Base-by-base conservation (phyloP, 2,329 filamentous ascomycete species). In the Amauroascus niger region DNA sequence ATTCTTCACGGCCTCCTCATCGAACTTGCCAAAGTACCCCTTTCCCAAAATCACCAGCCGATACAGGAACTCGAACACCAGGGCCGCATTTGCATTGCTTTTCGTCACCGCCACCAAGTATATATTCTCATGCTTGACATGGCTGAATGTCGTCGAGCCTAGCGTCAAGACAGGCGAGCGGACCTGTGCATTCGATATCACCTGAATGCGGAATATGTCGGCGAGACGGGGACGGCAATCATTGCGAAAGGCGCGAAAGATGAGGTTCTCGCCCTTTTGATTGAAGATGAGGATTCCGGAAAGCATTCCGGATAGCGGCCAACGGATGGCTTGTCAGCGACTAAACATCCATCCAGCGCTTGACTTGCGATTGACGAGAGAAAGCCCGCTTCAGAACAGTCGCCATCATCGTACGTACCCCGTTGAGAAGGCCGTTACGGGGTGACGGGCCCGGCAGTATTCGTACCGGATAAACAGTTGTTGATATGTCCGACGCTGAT, bases 121-220 rank as follows among this genome's bases (percentile, higher is more conserved):
- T 68, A 98, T 96, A 70, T 98, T 98, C 69, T 98, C 93, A 74
- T 96, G 91, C 71, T 95, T 96, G 73, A 98, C 91, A 83, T 98
- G 93, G 77, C 89, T 95, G 73, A 98, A 98, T 45, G 94, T 98
- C 54, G 93, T 98, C 69, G 88, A 95, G 60, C 94, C 93, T 55
- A 98, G 82, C 3, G 93, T 98, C 64, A 98, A 79, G 72, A 98
- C 97, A 56, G 93, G 93, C 61, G 93, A 97, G 62, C 94, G 88
- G 57, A 98, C 93, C 71, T 96, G 89, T 51, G 93, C 85, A 70
- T 98, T 98, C 64, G 89, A 95, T 70, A 98, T 97, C 74, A 98
- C 91, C 69, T 98, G 93, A 71, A 98, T 98, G 72, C 93, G 90
- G 74, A 98, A 98, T 75, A 98, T 91, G 69, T 98, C 93, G 74